A percentile compares a stretch with the other conserved stretches of the same genome.
phyloP scores from a whole-genome alignment of 176 grass and related monocot genomes.

The Urochloa ruziziensis region DNA sequence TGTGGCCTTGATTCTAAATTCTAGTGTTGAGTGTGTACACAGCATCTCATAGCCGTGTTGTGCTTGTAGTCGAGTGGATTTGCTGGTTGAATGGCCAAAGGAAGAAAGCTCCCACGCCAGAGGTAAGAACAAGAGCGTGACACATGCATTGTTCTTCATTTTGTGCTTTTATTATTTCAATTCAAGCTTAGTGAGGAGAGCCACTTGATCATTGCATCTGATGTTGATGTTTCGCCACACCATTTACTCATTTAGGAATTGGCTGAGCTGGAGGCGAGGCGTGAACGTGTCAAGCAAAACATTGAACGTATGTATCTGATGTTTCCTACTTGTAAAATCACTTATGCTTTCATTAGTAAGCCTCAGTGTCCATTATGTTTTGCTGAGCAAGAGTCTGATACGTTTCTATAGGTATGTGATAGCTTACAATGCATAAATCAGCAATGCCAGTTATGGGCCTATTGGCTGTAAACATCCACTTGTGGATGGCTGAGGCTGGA shows the following conservation, averaged over 20 bases:
- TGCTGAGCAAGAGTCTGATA: not conserved
- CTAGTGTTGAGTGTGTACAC: not conserved
- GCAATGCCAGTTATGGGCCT: no score
- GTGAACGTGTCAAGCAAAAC: conserved; percentile 70
- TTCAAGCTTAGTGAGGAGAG: not conserved
- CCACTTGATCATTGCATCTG: conserved; percentile 4
- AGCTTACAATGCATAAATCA: not conserved
- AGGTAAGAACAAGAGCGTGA: conserved; percentile 38
- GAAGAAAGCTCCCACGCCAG: conserved; percentile 75
- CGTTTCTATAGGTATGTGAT: not conserved
- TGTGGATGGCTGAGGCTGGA: no score
- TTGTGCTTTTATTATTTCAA: not conserved
- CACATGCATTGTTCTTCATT: not conserved
- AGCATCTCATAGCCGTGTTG: conserved; percentile 2
- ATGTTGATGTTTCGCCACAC: not conserved
- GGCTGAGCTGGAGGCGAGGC: conserved; percentile 69
- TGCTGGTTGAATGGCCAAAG: conserved; percentile 99
- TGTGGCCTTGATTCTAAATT: conserved; percentile 20
- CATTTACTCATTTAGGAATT: conserved; percentile 57
- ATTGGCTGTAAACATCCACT: no score
- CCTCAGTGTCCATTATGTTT: not conserved
- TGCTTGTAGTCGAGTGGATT: conserved; percentile 95
- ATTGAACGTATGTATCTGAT: conserved; percentile 58
- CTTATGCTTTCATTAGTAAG: not conserved
- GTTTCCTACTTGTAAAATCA: not conserved